Evolutionary conservation across 2,329 filamentous ascomycete species (phyloP).

Genomic region (Pseudogymnoascus sp.): DNA sequence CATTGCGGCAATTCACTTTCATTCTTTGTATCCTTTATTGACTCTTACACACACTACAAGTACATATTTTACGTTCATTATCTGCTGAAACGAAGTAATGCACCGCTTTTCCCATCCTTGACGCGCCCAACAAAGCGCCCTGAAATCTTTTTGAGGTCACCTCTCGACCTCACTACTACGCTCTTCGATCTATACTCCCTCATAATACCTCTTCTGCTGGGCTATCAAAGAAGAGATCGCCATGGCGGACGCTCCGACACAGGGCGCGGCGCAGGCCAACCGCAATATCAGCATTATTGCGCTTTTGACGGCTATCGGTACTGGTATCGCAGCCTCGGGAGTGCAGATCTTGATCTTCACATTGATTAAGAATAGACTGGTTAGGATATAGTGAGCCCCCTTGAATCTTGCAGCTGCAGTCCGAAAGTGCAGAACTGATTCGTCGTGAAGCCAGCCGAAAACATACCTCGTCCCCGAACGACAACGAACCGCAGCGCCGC

Average conservation of each 20-base stretch:
- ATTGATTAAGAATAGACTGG: slow-evolving; percentile 67
- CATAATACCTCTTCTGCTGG: not conserved
- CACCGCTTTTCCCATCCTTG: not conserved
- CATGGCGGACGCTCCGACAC: not conserved
- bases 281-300: slow-evolving; percentile 27
- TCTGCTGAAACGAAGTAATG: slow-evolving; percentile 4
- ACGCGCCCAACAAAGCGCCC: slow-evolving; percentile 3
- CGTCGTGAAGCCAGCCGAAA: slow-evolving; percentile 57
- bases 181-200: not conserved
- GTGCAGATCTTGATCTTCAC: slow-evolving; percentile 61
- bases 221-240: not conserved
- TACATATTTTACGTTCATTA: not conserved
- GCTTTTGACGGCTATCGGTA: slow-evolving; percentile 26
- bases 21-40: not conserved
- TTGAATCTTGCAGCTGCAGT: slow-evolving; percentile 14
- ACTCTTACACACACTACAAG: not conserved
- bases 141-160: not conserved
- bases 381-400: slow-evolving; percentile 67
- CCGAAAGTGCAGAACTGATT: slow-evolving; percentile 14
- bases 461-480: slow-evolving; percentile 80
- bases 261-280: slow-evolving; percentile 19
- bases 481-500: slow-evolving; percentile 71
- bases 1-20: not conserved
- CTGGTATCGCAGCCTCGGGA: slow-evolving; percentile 26
- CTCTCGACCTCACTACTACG: not conserved